Evolutionary conservation across 1,284 basidiomycete genomes (phyloP), one percentile per base, ranked within the genome.

Genomic region (Fistulina hepatica): DNA sequence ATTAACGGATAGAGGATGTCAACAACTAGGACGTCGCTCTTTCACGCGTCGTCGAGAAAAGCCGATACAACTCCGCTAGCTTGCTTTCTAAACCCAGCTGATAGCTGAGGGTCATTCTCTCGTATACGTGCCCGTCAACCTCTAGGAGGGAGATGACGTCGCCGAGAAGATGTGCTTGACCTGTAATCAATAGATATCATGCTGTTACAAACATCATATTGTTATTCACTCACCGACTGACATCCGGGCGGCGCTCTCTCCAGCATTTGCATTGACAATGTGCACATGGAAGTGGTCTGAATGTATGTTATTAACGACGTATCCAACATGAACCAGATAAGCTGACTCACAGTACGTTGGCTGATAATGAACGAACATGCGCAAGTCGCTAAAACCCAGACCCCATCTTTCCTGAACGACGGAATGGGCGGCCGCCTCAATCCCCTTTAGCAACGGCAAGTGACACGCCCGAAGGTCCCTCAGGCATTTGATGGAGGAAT

Each of bases 281-380:
- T 98, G 95, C 0, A 98, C 88, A 49, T 95, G 91, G 51, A 95
- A 85, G 52, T 94, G 93, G 56, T 95, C 92, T 93, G 45, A n/a
- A 21, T 20, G 16, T 11, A 28, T 23, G 11, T 37, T 28, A 19
- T 30, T 6, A 34, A 15, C 38, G 21, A 25, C 22, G 15, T 21
- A 23, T 17, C 27, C 34, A 3, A 35, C 21, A 21, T 10, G 4
- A 33, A 33, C 22, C 34, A 6, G n/a, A n/a, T 9, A 16, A 23
- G n/a, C 22, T 13, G 11, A 67, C 86, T 52, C 46, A 94, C 93
- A 97, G 54, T 97, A 97, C 26, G 81, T 88, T 0, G 94, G 94
- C 55, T 97, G 93, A 55, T 98, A 97, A 55, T 98, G 94, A 19
- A 97, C 62, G 52, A 81, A 94, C 64, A 94, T 71, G 42, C 91